A percentile compares a stretch with the other conserved stretches of the same genome.
Conservation (phyloP, 192 early-diverging fungal genomes). For the Backusella westeae region DNA sequence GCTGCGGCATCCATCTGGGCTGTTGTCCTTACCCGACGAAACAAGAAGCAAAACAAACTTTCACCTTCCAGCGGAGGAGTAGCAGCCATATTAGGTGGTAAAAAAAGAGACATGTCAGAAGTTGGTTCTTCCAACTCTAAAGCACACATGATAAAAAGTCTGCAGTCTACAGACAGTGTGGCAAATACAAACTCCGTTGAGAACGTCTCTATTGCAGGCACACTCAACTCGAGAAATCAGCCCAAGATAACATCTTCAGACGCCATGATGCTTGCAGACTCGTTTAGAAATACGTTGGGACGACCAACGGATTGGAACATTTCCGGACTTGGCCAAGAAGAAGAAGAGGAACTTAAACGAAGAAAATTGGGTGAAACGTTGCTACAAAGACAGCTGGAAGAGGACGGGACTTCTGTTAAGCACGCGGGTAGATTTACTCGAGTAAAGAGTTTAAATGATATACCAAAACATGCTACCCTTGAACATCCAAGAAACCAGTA, state of each 20-base stretch:
- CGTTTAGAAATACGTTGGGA: constrained; percentile 25
- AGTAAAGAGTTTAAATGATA: constrained; percentile 1
- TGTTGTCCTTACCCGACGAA: background rate
- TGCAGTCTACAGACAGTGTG: constrained; percentile 12
- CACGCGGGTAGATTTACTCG: constrained; percentile 16
- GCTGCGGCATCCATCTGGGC: constrained; percentile 20
- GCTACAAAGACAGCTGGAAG: constrained; percentile 25
- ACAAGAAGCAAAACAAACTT: constrained; percentile 12
- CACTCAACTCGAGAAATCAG: background rate
- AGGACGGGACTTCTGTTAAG: constrained; percentile 28
- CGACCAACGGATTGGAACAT: constrained; percentile 8
- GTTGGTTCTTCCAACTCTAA: background rate
- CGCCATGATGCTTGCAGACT: constrained; percentile 30
- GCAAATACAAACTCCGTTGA: background rate
- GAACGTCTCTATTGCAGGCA: constrained; percentile 4
- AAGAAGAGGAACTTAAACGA: constrained; percentile 17
- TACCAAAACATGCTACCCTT: background rate
- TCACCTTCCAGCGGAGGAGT: background rate
- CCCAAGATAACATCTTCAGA: constrained; percentile 20
- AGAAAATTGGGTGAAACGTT: constrained; percentile 22
- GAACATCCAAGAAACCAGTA: constrained; percentile 16
- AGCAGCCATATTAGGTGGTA: background rate
- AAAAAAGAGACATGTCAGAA: background rate
- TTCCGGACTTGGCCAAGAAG: constrained; percentile 8
- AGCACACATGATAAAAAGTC: background rate